These are phyloP conservation scores for Boletus rubescentipes DNA, from an alignment of 768 basidiomycete genomes.

Conservation along the genomic window DNA sequence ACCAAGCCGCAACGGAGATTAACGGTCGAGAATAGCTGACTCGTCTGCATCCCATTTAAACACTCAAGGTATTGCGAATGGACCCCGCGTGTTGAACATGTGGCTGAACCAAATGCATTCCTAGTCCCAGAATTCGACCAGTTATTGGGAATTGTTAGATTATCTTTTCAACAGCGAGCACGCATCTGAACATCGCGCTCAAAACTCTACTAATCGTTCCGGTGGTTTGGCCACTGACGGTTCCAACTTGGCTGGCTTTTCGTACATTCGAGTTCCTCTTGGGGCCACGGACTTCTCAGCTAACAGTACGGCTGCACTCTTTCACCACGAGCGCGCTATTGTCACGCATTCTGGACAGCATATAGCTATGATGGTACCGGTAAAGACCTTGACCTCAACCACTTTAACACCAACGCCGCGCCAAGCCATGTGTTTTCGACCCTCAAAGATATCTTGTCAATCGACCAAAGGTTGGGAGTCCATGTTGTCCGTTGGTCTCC, in stretches of 20 bases:
- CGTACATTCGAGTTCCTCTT: conserved; percentile 66
- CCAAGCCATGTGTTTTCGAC: conserved; percentile 66
- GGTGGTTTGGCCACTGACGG: conserved; percentile 50
- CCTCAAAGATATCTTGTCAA: conserved; percentile 58
- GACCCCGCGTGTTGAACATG: neutral
- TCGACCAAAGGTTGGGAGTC: conserved; percentile 53
- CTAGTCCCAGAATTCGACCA: conserved; percentile 49
- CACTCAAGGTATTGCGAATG: conserved; percentile 55
- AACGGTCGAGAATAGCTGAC: conserved; percentile 49
- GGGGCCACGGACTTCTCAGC: conserved; percentile 76
- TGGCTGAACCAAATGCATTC: neutral
- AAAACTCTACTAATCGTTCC: neutral
- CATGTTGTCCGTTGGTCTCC: conserved; percentile 76
- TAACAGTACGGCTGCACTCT: conserved; percentile 36
- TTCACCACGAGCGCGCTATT: neutral
- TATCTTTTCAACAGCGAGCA: conserved; percentile 51
- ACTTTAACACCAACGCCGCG: conserved; percentile 55
- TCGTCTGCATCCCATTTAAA: conserved; percentile 62
- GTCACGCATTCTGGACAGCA: conserved; percentile 33
- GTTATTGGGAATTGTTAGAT: conserved; percentile 58
- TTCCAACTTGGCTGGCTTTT: conserved; percentile 61
- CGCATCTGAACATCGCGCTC: neutral
- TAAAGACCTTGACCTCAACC: conserved; percentile 56
- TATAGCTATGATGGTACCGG: conserved; percentile 67
- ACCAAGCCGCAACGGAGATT: neutral